Evolutionary conservation across 75 land plant genomes (phyloP).

Genomic region (Picea glauca): DNA sequence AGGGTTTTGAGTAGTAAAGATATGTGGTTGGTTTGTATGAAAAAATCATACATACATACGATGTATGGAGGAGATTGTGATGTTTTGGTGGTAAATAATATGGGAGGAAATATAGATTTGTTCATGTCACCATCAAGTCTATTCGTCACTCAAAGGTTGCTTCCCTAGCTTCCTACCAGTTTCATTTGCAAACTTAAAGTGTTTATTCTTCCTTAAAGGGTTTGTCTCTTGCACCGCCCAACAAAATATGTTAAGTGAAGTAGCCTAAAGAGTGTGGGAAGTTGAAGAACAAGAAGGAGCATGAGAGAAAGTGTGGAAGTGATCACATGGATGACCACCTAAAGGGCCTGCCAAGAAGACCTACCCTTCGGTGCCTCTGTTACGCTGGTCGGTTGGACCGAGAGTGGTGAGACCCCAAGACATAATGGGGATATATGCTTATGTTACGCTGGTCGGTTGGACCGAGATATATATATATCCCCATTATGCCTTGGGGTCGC

Average conservation of each 20-base stretch:
- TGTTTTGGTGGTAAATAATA: not conserved
- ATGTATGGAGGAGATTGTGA: constrained; percentile 1
- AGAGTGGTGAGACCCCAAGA: too few species aligned
- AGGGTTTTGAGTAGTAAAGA: not conserved
- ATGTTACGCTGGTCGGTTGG: too few species aligned
- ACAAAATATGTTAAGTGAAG: not conserved
- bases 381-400: too few species aligned
- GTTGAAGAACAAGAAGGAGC: not conserved
- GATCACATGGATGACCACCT: constrained; percentile 16
- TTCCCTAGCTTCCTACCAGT: not conserved
- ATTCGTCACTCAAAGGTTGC: not conserved
- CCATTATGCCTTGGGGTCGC: too few species aligned
- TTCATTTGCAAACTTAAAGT: not conserved
- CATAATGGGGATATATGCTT: too few species aligned
- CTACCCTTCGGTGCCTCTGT: too few species aligned
- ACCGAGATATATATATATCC: too few species aligned
- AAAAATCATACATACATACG: not conserved
- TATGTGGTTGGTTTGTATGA: too few species aligned
- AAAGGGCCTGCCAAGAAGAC: too few species aligned
- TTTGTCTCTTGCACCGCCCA: constrained; percentile 7
- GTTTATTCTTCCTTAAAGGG: not conserved
- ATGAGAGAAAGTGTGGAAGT: constrained; percentile 11
- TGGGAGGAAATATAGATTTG: not conserved
- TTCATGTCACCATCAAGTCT: not conserved
- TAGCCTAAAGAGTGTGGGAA: not conserved